A percentile compares a stretch with the other conserved stretches of the same genome.
Evolutionary conservation across 768 basidiomycete species (phyloP).

Genomic region (Xerocomus spinulosus): DNA sequence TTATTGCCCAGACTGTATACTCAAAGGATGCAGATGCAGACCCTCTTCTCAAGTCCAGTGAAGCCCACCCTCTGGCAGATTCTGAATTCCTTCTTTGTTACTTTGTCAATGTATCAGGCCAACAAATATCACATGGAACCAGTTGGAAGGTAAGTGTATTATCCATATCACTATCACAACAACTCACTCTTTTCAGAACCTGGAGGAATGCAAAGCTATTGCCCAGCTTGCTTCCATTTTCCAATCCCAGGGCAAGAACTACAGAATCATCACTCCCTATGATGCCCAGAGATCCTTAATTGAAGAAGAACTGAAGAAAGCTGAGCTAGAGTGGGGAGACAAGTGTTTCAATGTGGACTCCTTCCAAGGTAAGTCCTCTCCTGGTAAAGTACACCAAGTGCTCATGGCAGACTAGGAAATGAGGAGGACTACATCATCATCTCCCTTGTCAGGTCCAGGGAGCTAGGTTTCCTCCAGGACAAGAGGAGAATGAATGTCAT

Average conservation of each 20-base stretch:
- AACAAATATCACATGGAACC: slow-evolving; percentile 33
- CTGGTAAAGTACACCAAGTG: background rate
- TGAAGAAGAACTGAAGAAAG: slow-evolving; percentile 49
- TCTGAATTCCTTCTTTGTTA: slow-evolving; percentile 45
- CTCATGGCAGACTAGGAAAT: slow-evolving; percentile 51
- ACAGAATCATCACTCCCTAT: slow-evolving; percentile 77
- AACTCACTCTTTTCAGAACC: slow-evolving; percentile 44
- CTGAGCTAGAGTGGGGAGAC: slow-evolving; percentile 55
- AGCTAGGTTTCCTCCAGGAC: slow-evolving; percentile 64
- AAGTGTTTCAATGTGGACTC: slow-evolving; percentile 76
- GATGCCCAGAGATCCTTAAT: slow-evolving; percentile 62
- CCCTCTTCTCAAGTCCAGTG: slow-evolving; percentile 45
- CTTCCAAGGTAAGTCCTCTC: slow-evolving; percentile 59
- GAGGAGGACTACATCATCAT: slow-evolving; percentile 76
- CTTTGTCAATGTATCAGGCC: slow-evolving; percentile 55
- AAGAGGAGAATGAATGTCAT: slow-evolving; percentile 79
- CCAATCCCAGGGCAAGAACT: slow-evolving; percentile 45
- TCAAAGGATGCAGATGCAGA: slow-evolving; percentile 29
- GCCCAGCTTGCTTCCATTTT: slow-evolving; percentile 55
- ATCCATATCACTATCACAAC: background rate
- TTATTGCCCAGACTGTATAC: slow-evolving; percentile 69
- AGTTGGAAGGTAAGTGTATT: slow-evolving; percentile 36
- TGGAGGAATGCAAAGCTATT: slow-evolving; percentile 50
- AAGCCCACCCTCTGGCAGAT: slow-evolving; percentile 44
- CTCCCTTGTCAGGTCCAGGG: slow-evolving; percentile 60